Percentiles rank a stretch among this genome's conserved stretches.
These are phyloP conservation scores for Canariomyces notabilis DNA, from an alignment of 2,329 filamentous ascomycete species.

Conservation along the genomic window DNA sequence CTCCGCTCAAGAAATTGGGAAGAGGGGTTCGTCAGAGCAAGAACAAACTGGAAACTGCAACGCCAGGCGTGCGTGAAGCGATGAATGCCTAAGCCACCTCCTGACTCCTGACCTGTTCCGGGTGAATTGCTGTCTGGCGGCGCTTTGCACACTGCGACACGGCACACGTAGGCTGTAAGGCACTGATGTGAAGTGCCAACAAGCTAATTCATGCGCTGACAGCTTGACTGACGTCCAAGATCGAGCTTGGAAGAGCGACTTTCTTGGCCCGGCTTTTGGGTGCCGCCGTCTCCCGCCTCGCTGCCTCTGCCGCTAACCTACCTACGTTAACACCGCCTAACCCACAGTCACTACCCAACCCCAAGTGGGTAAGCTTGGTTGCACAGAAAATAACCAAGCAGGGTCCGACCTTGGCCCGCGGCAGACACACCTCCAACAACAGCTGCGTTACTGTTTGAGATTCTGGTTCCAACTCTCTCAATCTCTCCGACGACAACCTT, in stretches of 20 bases:
- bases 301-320: conserved; percentile 6
- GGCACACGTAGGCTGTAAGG: conserved; percentile 11
- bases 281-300: conserved; percentile 34
- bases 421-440: conserved; percentile 17
- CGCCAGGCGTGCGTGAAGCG: neutral
- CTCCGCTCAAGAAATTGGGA: too few species aligned
- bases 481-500: conserved; percentile 8
- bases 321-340: too few species aligned
- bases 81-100: conserved; percentile 20
- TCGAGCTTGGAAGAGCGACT: conserved; percentile 28
- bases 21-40: neutral
- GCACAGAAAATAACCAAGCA: conserved; percentile 1
- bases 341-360: too few species aligned
- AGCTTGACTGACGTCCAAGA: conserved; percentile 49
- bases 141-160: conserved; percentile 13
- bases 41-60: neutral
- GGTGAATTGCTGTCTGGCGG: conserved; percentile 19
- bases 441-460: conserved; percentile 24
- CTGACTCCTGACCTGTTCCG: conserved; percentile 11
- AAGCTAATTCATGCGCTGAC: conserved; percentile 40
- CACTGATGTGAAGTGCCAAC: conserved; percentile 1
- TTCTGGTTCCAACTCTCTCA: conserved; percentile 13
- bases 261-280: conserved; percentile 30
- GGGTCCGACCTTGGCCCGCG: conserved; percentile 10
- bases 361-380: too few species aligned